Evolutionary conservation across 2,329 filamentous ascomycete species (phyloP), one percentile per base, ranked within the genome.

Genomic region (Diaporthe citri): DNA sequence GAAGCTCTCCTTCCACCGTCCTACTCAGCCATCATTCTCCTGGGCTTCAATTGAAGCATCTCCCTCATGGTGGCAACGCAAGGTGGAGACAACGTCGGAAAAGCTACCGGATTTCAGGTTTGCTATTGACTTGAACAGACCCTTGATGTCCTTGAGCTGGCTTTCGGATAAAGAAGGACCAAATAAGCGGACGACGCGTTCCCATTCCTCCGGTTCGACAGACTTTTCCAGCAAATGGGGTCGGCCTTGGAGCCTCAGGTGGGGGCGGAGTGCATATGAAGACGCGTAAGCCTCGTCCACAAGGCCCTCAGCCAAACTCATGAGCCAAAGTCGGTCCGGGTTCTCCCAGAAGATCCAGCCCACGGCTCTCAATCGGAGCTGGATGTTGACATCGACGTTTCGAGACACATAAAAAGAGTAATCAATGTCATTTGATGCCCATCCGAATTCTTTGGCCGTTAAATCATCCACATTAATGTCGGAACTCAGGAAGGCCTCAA

Each of bases 311-410:
- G 8, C 41, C 60, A 66, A 25, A 8, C 17, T 17, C 60, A 66
- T 48, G 1, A 22, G 12, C 8, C 9, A 6, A 8, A 48, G 41
- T 5, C 60, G 60, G 10, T 66, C 28, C 4, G 28, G n/a, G 2
- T 66, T 17, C 3, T 12, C 5, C 60, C 41, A 66, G 60, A 66
- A 66, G 10, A 48, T 48, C 60, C 60, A 66, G 10, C 60, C 60
- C 28, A 66, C 43, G 4, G 41, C 25, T 17, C 60, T 36, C 28
- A 66, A 5, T 2, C 60, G 60, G 3, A 9, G 9, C 17, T 12
- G 25, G n/a, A 4, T 20, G 4, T 2, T 0, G 10, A n/a, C 9
- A 20, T 57, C 4, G 10, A 57, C 20, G 17, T 10, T 12, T 3
- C 3, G 2, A 52, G 13, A 22, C 46, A 20, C 5, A 22, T 5